These are phyloP conservation scores for Termitomyces sp. DNA, from an alignment of 768 basidiomycete species.

Conservation along the genomic window DNA sequence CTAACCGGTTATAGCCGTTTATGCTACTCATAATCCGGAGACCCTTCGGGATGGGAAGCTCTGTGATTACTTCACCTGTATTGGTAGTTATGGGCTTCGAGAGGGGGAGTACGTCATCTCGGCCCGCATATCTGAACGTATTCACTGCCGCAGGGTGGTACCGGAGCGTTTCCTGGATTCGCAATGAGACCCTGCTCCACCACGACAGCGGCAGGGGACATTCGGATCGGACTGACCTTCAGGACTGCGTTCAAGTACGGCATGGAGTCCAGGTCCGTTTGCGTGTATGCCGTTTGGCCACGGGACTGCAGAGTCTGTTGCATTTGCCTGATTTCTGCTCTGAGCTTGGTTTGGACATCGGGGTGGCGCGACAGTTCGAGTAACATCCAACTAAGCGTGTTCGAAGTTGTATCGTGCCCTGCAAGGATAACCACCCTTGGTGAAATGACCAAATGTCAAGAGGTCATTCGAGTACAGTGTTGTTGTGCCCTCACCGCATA, in stretches of 20 bases:
- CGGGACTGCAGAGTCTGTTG: slow-evolving; percentile 28
- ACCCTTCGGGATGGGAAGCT: slow-evolving; percentile 48
- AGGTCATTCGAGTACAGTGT: neutral
- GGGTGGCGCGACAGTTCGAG: slow-evolving; percentile 57
- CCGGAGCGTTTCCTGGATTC: slow-evolving; percentile 38
- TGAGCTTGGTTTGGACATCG: slow-evolving; percentile 53
- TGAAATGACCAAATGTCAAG: slow-evolving; percentile 22
- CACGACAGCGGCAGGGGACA: neutral
- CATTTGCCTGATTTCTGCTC: slow-evolving; percentile 50
- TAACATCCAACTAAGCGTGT: slow-evolving; percentile 54
- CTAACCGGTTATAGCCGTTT: slow-evolving; percentile 49
- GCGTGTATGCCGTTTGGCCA: slow-evolving; percentile 32
- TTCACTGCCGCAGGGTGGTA: slow-evolving; percentile 35
- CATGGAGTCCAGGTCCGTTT: slow-evolving; percentile 45
- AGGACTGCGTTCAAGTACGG: slow-evolving; percentile 40
- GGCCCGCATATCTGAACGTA: slow-evolving; percentile 32
- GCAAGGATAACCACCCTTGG: slow-evolving; percentile 47
- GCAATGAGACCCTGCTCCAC: neutral
- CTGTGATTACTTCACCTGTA: slow-evolving; percentile 38
- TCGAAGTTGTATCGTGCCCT: slow-evolving; percentile 60
- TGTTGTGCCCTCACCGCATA: slow-evolving; percentile 39
- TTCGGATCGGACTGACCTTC: slow-evolving; percentile 26
- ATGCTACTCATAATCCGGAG: slow-evolving; percentile 45
- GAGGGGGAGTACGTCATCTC: slow-evolving; percentile 57
- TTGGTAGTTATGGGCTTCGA: slow-evolving; percentile 42